phyloP scores from a whole-genome alignment of 495 filamentous ascomycete species.

The Penicillium tannophilum region DNA sequence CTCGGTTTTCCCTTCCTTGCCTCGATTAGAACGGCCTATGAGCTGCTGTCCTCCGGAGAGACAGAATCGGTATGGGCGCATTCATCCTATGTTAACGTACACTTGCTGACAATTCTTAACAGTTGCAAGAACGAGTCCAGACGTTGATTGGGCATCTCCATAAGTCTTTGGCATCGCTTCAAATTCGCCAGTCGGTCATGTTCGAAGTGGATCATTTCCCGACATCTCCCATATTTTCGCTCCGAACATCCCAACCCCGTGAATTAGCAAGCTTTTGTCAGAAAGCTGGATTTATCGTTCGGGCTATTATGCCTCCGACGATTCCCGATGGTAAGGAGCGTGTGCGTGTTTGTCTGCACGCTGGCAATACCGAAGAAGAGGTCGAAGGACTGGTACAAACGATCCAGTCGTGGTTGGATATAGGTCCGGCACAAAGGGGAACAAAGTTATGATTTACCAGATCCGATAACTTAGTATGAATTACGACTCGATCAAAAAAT shows the following conservation, averaged over 20 bases:
- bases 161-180: constrained; percentile 31
- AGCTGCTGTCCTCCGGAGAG: constrained; percentile 42
- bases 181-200: constrained; percentile 28
- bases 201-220: constrained; percentile 46
- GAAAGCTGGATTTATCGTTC: constrained; percentile 35
- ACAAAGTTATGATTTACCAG: constrained; percentile 19
- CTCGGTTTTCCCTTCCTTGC: constrained; percentile 52
- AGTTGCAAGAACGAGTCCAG: constrained; percentile 45
- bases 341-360: constrained; percentile 54
- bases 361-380: constrained; percentile 48
- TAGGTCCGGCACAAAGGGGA: constrained; percentile 15
- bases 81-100: no score
- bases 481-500: no score
- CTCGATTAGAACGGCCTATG: constrained; percentile 48
- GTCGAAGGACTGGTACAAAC: constrained; percentile 45
- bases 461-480: no score
- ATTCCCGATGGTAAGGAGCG: constrained; percentile 50
- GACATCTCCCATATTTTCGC: constrained; percentile 45
- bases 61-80: constrained; percentile 38
- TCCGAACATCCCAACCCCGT: constrained; percentile 42
- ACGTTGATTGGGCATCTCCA: constrained; percentile 41
- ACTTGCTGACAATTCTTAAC: constrained; percentile 1
- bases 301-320: constrained; percentile 52
- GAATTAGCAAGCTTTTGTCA: constrained; percentile 39
- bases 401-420: constrained; percentile 45